phyloP scores from a whole-genome alignment of 2,329 filamentous ascomycete genomes.

The Alternaria sp. region DNA sequence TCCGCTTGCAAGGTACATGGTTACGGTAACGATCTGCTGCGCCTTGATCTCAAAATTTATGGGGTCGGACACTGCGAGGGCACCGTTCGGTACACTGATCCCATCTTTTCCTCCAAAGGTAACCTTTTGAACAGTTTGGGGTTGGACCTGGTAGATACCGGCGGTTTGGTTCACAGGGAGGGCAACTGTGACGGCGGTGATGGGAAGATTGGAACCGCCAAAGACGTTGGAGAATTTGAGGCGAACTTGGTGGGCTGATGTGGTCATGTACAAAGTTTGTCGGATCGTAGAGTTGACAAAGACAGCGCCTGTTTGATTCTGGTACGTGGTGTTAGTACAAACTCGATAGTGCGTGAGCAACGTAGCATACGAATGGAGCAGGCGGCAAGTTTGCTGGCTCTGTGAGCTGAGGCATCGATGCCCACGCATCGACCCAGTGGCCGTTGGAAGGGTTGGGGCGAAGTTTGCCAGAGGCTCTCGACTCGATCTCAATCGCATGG shows the following conservation, averaged over 20 bases:
- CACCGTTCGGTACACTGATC: conserved; percentile 63
- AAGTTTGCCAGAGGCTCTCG: conserved; percentile 13
- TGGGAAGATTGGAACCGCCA: conserved; percentile 65
- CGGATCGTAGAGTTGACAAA: conserved; percentile 71
- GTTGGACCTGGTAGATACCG: conserved; percentile 63
- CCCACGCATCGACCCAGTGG: conserved; percentile 71
- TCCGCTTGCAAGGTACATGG: conserved; percentile 65
- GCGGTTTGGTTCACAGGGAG: conserved; percentile 63
- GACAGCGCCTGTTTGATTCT: conserved; percentile 63
- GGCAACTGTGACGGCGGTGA: conserved; percentile 67
- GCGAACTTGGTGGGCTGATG: conserved; percentile 65
- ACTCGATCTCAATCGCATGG: conserved; percentile 10
- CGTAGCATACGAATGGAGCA: conserved; percentile 57
- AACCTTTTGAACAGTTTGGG: conserved; percentile 60
- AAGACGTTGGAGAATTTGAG: conserved; percentile 73
- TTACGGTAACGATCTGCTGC: conserved; percentile 64
- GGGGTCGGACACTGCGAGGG: conserved; percentile 68
- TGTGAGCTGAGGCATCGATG: conserved; percentile 71
- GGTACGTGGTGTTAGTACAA: background rate
- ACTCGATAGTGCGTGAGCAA: background rate
- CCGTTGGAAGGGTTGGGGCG: conserved; percentile 43
- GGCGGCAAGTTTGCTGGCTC: conserved; percentile 69
- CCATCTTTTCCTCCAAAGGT: conserved; percentile 65
- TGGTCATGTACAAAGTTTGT: conserved; percentile 69
- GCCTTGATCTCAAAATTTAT: conserved; percentile 63